phyloP scores from a whole-genome alignment of 2,329 filamentous ascomycete genomes.

The Calonectria pseudoturangicola region DNA sequence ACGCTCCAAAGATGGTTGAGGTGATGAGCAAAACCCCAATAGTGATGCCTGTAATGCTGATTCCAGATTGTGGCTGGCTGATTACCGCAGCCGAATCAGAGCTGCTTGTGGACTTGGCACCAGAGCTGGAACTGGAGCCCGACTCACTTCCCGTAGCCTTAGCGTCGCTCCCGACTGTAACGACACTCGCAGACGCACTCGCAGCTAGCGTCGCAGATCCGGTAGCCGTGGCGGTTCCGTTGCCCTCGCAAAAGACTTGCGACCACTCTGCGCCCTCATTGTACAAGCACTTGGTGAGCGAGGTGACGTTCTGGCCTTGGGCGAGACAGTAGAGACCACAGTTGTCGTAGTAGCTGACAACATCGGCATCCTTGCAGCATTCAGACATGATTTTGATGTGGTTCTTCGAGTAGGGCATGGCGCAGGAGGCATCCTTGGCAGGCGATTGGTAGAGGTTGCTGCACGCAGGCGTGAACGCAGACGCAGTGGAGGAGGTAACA shows the following conservation, averaged over 20 bases:
- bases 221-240: conserved; percentile 61
- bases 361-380: conserved; percentile 67
- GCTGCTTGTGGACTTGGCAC: conserved; percentile 22
- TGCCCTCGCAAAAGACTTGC: conserved; percentile 67
- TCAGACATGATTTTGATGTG: conserved; percentile 64
- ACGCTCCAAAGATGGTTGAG: conserved; percentile 53
- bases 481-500: conserved; percentile 39
- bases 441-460: conserved; percentile 64
- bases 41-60: conserved; percentile 58
- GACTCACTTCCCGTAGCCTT: conserved; percentile 15
- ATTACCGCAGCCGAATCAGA: conserved; percentile 44
- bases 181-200: conserved; percentile 57
- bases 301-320: conserved; percentile 55
- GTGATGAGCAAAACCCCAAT: conserved; percentile 62
- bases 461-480: conserved; percentile 25
- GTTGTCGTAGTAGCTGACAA: conserved; percentile 66
- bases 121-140: conserved; percentile 38
- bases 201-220: conserved; percentile 49
- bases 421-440: conserved; percentile 66
- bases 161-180: conserved; percentile 44
- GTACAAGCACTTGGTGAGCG: conserved; percentile 61
- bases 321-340: conserved; percentile 71
- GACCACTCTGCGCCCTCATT: conserved; percentile 60
- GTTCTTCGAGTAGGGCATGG: conserved; percentile 62
- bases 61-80: conserved; percentile 44